Evolutionary conservation across 2,329 filamentous ascomycete genomes (phyloP).

Genomic region (Taxawa tesnikishii): DNA sequence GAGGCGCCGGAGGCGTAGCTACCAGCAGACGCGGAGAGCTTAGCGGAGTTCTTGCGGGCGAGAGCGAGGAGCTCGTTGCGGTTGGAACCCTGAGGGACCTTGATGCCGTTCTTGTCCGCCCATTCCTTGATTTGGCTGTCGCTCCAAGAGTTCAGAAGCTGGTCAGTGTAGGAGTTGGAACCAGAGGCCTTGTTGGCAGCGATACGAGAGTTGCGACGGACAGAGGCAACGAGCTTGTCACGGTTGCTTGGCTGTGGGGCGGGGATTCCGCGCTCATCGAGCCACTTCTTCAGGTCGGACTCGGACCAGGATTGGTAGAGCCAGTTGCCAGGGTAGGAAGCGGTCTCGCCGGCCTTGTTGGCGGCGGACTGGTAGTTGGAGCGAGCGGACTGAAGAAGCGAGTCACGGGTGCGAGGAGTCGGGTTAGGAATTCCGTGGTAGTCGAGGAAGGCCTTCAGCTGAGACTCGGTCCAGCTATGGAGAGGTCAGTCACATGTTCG

Average conservation of each 20-base stretch:
- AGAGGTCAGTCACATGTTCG: conserved; percentile 28
- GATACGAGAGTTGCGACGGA: conserved; percentile 75
- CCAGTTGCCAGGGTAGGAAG: conserved; percentile 89
- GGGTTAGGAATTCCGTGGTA: conserved; percentile 77
- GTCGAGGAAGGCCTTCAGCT: conserved; percentile 87
- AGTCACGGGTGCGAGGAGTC: conserved; percentile 76
- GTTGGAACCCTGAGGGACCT: conserved; percentile 84
- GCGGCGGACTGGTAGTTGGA: conserved; percentile 70
- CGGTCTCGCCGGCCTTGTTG: conserved; percentile 62
- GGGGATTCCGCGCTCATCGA: conserved; percentile 76
- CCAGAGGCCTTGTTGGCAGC: conserved; percentile 36
- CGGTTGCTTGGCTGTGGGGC: conserved; percentile 73
- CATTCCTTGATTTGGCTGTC: conserved; percentile 86
- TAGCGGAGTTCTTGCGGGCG: conserved; percentile 73
- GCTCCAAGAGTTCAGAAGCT: conserved; percentile 79
- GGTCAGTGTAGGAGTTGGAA: conserved; percentile 65
- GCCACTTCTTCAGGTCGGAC: conserved; percentile 86
- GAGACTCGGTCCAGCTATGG: conserved; percentile 90
- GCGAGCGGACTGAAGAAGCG: conserved; percentile 63
- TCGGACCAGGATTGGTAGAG: conserved; percentile 84
- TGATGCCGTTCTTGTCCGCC: conserved; percentile 78
- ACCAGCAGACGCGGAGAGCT: conserved; percentile 54
- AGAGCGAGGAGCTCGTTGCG: conserved; percentile 81
- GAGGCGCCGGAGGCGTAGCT: conserved; percentile 35
- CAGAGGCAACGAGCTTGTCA: conserved; percentile 75